Evolutionary conservation across 192 early-diverging fungal genomes (phyloP), one percentile per base, ranked within the genome.

Genomic region (Obelidium mucronatum): DNA sequence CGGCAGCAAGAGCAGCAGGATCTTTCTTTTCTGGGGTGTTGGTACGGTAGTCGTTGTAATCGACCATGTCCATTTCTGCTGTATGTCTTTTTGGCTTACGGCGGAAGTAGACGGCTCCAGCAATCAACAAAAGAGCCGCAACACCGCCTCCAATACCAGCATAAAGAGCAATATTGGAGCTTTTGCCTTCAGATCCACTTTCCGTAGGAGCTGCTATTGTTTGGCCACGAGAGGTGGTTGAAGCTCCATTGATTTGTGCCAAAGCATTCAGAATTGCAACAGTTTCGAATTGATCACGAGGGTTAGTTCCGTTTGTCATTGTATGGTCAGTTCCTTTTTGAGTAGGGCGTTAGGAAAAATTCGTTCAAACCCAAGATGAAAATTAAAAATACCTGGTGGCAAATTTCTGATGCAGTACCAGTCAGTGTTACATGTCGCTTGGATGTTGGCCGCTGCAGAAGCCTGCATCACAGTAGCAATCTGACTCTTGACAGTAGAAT

Each of bases 351-450:
- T n/a, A n/a, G n/a, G n/a, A n/a, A n/a, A n/a, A n/a, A n/a, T n/a
- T n/a, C n/a, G 19, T 48, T 6, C 8, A 48, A 48, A 15, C 19
- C 8, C 44, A 6, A 48, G 19, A 19, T 48, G 44, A 48, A 48
- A 6, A 48, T 15, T 15, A 6, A 48, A 48, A 15, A 15, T 48
- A 75, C 73, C 67, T 31, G 76, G 31, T 28, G 68, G 40, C 37
- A 78, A 33, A 30, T 58, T 65, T 11, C 77, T 3, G 42, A 78
- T 73, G 37, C 77, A 78, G 61, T 78, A 72, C 77, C 77, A 78
- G 11, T 73, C 34, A 8, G 62, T 48, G 55, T 76, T 55, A 48
- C 77, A 78, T n/a, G n/a, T n/a, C 35, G 17, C 24, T 40, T 48
- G 24, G 36, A 66, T 59, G 30, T 72, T 68, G 44, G 3, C 35